Conservation (phyloP, 805 yeast species). For the Danielia oregonensis region DNA sequence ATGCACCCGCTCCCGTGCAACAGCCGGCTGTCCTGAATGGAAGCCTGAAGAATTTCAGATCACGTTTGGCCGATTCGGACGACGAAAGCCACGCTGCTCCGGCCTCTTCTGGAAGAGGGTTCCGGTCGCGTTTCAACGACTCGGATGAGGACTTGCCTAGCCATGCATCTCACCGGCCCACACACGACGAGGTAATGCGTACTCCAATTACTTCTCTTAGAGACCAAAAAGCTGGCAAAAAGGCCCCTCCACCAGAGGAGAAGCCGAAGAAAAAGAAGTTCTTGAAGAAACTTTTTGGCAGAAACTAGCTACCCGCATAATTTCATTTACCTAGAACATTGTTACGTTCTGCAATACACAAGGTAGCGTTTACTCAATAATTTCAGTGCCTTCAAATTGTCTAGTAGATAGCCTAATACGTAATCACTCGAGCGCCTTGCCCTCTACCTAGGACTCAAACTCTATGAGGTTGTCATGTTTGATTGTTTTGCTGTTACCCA, state of each 20-base stretch:
- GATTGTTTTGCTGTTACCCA: constrained; percentile 6
- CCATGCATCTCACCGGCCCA: constrained; percentile 2
- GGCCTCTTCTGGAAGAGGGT: constrained; percentile 4
- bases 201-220: constrained; percentile 1
- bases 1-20: constrained; percentile 2
- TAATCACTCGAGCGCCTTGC: too few species aligned
- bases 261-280: constrained; percentile 32
- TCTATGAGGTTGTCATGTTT: constrained; percentile 36
- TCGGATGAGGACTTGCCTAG: constrained; percentile 26
- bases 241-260: constrained; percentile 6
- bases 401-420: too few species aligned
- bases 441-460: constrained; percentile 35
- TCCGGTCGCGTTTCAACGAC: constrained; percentile 25
- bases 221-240: constrained; percentile 1
- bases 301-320: too few species aligned
- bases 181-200: constrained; percentile 8
- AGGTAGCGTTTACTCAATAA: too few species aligned
- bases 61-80: constrained; percentile 63
- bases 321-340: too few species aligned
- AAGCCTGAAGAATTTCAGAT: constrained; percentile 31
- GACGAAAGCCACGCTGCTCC: constrained; percentile 37
- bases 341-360: too few species aligned
- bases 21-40: constrained; percentile 2
- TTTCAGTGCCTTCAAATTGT: too few species aligned
- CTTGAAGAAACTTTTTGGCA: constrained; percentile 40